phyloP scores from a whole-genome alignment of 2,329 filamentous ascomycete genomes.

The Mycocentrospora acerina region DNA sequence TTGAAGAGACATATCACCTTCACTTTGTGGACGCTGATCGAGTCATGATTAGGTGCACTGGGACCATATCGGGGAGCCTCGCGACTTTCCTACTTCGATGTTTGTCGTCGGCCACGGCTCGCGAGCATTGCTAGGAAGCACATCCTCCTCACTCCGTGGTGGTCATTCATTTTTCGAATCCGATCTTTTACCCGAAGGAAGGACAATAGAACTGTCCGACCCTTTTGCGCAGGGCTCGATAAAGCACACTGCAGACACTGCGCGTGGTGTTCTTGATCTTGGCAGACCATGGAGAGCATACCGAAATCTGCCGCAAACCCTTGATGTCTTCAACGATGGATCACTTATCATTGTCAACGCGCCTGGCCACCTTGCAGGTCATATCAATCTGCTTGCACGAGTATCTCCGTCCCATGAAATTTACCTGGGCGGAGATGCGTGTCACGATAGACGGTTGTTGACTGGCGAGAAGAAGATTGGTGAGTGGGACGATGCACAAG shows the following conservation, averaged over 20 bases:
- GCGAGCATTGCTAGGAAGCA: conserved; percentile 22
- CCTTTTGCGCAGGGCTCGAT: conserved; percentile 21
- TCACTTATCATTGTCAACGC: conserved; percentile 52
- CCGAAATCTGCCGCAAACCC: conserved; percentile 45
- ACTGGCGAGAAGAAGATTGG: conserved; percentile 56
- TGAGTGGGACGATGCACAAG: conserved; percentile 51
- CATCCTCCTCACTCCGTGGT: conserved; percentile 21
- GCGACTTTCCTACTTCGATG: conserved; percentile 38
- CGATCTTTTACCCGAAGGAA: conserved; percentile 22
- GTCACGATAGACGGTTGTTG: conserved; percentile 55
- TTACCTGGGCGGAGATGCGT: conserved; percentile 57
- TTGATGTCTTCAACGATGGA: conserved; percentile 54
- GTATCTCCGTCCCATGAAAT: conserved; percentile 43
- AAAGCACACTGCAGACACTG: neutral
- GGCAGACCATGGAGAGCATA: conserved; percentile 46
- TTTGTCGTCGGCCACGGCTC: conserved; percentile 45
- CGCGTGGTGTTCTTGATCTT: conserved; percentile 12
- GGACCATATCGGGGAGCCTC: conserved; percentile 47
- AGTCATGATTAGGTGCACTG: conserved; percentile 39
- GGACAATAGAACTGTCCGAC: conserved; percentile 45
- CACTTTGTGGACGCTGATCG: neutral
- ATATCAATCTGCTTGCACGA: conserved; percentile 54
- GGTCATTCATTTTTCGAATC: conserved; percentile 47
- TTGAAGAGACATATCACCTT: neutral
- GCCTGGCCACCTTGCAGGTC: conserved; percentile 56